Conservation (phyloP, 345 rosid genomes). For the Gossypium rotundifolium region DNA sequence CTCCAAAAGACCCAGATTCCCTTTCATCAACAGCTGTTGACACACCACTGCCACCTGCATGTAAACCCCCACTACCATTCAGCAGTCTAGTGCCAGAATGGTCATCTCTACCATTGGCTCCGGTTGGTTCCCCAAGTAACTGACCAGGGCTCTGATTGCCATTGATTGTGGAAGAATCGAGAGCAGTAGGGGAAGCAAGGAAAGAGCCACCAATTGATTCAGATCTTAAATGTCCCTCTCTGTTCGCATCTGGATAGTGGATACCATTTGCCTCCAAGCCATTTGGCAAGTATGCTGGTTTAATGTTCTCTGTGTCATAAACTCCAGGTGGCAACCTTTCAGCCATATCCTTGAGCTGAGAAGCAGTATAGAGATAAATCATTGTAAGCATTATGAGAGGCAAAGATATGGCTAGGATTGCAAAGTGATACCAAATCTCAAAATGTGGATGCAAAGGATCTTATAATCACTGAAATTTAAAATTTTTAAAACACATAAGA, state of each 20-base stretch:
- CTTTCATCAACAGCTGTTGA: conserved; percentile 47
- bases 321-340: conserved; percentile 72
- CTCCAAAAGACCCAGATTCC: conserved; percentile 47
- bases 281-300: conserved; percentile 39
- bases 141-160: conserved; percentile 34
- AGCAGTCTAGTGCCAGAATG: conserved; percentile 37
- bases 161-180: conserved; percentile 29
- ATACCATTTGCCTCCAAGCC: conserved; percentile 70
- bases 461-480: neutral
- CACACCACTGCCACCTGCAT: conserved; percentile 28
- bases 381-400: neutral
- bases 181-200: conserved; percentile 41
- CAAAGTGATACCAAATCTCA: neutral
- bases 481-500: neutral
- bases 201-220: conserved; percentile 45
- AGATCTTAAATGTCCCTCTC: conserved; percentile 60
- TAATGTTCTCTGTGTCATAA: conserved; percentile 49
- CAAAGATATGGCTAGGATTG: neutral
- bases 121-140: conserved; percentile 38
- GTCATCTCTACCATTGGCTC: conserved; percentile 39
- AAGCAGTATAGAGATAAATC: conserved; percentile 9
- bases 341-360: conserved; percentile 87
- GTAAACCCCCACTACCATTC: conserved; percentile 42
- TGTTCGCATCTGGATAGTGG: conserved; percentile 47
- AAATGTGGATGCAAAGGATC: neutral